A percentile compares a stretch with the other conserved stretches of the same genome.
phyloP scores from a whole-genome alignment of 2,329 filamentous ascomycete genomes.

The Trichoderma guizhouense region DNA sequence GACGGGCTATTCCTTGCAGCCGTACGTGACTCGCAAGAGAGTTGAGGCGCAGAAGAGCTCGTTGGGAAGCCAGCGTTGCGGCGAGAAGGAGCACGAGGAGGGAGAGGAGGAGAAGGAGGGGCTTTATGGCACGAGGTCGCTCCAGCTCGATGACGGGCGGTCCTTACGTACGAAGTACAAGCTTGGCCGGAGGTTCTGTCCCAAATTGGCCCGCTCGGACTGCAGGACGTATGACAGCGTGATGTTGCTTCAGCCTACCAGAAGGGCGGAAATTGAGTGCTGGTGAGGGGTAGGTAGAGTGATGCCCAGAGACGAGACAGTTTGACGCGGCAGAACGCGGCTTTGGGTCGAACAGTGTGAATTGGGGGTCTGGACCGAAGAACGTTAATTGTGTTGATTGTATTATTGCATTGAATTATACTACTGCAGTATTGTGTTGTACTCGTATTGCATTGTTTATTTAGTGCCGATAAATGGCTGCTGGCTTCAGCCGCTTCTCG shows the following conservation, averaged over 20 bases:
- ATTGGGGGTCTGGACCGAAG: not conserved
- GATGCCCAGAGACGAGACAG: not conserved
- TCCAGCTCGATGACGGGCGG: conserved; percentile 25
- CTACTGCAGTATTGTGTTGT: not conserved
- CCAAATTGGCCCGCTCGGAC: conserved; percentile 5
- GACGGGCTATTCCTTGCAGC: conserved; percentile 32
- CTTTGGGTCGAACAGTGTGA: not conserved
- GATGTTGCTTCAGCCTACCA: conserved; percentile 17
- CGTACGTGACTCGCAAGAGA: conserved; percentile 56
- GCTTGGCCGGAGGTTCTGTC: not conserved
- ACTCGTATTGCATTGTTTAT: not conserved
- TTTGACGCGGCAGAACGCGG: not conserved
- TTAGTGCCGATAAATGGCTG: not conserved
- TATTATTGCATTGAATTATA: not conserved
- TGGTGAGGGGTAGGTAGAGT: conserved; percentile 16
- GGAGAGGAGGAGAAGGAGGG: conserved; percentile 42
- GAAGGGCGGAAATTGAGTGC: conserved; percentile 11
- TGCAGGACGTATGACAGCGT: not conserved
- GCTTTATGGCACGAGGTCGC: conserved; percentile 26
- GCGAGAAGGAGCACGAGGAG: conserved; percentile 55
- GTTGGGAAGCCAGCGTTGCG: conserved; percentile 65
- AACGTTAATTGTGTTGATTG: not conserved
- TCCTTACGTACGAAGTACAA: not conserved
- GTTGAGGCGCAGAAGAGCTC: conserved; percentile 56
- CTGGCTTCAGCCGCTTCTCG: not conserved